Conservation (phyloP, 306 rosid genomes). For the Castanea crenata region DNA sequence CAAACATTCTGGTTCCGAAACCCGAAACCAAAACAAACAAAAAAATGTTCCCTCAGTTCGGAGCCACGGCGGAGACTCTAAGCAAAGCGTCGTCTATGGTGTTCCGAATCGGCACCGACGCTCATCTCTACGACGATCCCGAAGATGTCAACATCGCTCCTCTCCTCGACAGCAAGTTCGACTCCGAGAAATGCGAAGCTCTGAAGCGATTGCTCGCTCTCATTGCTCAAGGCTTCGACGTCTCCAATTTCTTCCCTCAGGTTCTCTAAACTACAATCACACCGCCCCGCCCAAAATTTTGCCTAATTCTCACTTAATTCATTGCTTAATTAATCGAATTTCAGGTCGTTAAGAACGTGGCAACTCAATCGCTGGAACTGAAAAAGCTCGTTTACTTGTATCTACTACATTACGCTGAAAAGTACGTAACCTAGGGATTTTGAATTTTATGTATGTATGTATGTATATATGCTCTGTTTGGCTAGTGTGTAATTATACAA, state of each 20-base stretch:
- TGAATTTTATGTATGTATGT: neutral
- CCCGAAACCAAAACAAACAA: neutral
- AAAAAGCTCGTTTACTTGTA: slow-evolving; percentile 96
- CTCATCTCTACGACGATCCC: slow-evolving; percentile 98
- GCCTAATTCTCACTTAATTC: neutral
- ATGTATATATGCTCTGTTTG: too few species aligned
- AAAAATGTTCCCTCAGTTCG: slow-evolving; percentile 79
- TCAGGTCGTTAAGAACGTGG: slow-evolving; percentile 97
- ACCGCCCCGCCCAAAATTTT: too few species aligned
- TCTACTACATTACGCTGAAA: slow-evolving; percentile 94
- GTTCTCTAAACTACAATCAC: slow-evolving; percentile 10
- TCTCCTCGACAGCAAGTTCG: slow-evolving; percentile 90
- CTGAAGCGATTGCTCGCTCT: slow-evolving; percentile 94
- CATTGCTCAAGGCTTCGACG: slow-evolving; percentile 96
- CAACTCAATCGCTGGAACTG: slow-evolving; percentile 82
- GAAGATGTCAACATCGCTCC: slow-evolving; percentile 83
- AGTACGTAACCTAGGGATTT: slow-evolving; percentile 45
- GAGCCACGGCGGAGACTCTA: slow-evolving; percentile 87
- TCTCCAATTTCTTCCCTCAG: slow-evolving; percentile 95
- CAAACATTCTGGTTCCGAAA: too few species aligned
- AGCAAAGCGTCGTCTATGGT: slow-evolving; percentile 93
- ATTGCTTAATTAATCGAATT: slow-evolving; percentile 14
- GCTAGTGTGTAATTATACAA: neutral
- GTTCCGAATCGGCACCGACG: slow-evolving; percentile 98
- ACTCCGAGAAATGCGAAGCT: slow-evolving; percentile 93